These are phyloP conservation scores for Exophiala bonariae DNA, from an alignment of 2,329 filamentous ascomycete genomes.

Conservation along the genomic window DNA sequence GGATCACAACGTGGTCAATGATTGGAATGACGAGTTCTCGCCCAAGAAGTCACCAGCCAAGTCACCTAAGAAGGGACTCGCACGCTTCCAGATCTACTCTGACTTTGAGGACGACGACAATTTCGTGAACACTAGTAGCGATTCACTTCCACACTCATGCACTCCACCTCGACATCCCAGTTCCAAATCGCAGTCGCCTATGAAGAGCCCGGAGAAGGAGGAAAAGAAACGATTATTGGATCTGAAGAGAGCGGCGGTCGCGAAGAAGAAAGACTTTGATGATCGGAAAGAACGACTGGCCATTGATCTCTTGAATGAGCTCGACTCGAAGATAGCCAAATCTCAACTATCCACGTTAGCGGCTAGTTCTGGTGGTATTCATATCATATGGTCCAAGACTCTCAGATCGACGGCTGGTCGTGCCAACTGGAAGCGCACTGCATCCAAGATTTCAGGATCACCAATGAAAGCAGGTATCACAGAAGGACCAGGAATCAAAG, in stretches of 20 bases:
- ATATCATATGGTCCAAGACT: slow-evolving; percentile 62
- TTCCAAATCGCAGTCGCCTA: slow-evolving; percentile 27
- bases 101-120: slow-evolving; percentile 36
- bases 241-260: slow-evolving; percentile 36
- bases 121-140: slow-evolving; percentile 28
- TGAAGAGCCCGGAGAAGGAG: slow-evolving; percentile 29
- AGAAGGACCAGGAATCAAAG: slow-evolving; percentile 19
- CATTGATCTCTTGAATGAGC: slow-evolving; percentile 53
- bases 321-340: slow-evolving; percentile 54
- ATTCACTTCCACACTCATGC: slow-evolving; percentile 25
- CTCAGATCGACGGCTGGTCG: slow-evolving; percentile 64
- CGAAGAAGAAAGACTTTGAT: slow-evolving; percentile 54
- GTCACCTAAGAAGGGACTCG: slow-evolving; percentile 23
- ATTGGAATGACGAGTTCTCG: slow-evolving; percentile 57
- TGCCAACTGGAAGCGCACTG: slow-evolving; percentile 69
- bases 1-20: slow-evolving; percentile 52
- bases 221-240: slow-evolving; percentile 27
- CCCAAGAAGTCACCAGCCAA: slow-evolving; percentile 43
- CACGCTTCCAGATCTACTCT: slow-evolving; percentile 35
- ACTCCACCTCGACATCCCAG: slow-evolving; percentile 27
- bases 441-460: slow-evolving; percentile 36
- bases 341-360: slow-evolving; percentile 52
- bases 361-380: slow-evolving; percentile 56
- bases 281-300: slow-evolving; percentile 54
- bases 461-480: slow-evolving; percentile 23